Evolutionary conservation across 768 basidiomycete genomes (phyloP), one percentile per base, ranked within the genome.

Genomic region (Phylloporus sp.): DNA sequence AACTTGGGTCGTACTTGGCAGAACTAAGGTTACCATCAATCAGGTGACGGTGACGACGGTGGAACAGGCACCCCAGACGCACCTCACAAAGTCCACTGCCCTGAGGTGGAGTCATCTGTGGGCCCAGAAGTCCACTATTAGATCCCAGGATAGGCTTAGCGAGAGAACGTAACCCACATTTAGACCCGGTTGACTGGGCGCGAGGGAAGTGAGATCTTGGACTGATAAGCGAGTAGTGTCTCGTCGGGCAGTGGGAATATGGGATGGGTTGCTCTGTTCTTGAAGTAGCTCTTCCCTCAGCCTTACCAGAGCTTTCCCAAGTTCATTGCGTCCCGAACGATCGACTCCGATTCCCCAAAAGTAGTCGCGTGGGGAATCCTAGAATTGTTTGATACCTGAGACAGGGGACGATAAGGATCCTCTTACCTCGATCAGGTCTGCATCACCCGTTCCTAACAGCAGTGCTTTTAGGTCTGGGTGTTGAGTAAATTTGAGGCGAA

Each of bases 321-420:
- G 78, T 64, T 89, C 85, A 56, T 89, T 89, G 35, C 81, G 79
- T 20, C 87, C 87, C 59, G 74, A 70, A 24, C 76, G 71, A 64
- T 89, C 83, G 34, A 77, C 72, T 6, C 87, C 87, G 54, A 81
- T 67, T n/a, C 87, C 87, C 86, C 87, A 89, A 67, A 88, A 88
- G 35, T 84, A 74, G 65, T 89, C 87, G 56, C 81, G 84, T 52
- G 83, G 82, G n/a, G 85, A 87, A 60, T 85, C 79, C 85, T 86
- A 55, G 27, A 10, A 22, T 4, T 16, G 6, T 47, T 18, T 46
- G 27, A 50, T 28, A 45, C 13, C 29, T 49, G 43, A 15, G 38
- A 22, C 46, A 40, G 29, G 31, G 22, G 47, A 38, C 4, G n/a
- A 47, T 10, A 18, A 7, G 12, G 34, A 6, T n/a, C 27, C 1